These are phyloP conservation scores for Kwoniella newhampshirensis DNA, from an alignment of 768 basidiomycete species.

Conservation along the genomic window DNA sequence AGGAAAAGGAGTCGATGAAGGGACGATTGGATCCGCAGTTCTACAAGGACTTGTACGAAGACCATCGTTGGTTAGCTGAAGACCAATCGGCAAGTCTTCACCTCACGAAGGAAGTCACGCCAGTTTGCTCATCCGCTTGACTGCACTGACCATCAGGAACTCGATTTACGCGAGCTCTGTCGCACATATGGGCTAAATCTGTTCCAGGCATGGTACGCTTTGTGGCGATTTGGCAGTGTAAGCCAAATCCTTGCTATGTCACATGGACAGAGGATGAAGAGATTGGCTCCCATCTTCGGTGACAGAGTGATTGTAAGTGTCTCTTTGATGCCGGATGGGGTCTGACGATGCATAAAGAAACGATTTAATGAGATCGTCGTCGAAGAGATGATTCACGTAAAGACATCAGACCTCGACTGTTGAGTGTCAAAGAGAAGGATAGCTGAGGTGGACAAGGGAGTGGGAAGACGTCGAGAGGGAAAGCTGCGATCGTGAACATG, in stretches of 20 bases:
- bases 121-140: not conserved
- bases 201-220: constrained; percentile 18
- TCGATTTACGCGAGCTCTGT: constrained; percentile 1
- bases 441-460: too few relatives aligned
- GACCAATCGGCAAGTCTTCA: constrained; percentile 2
- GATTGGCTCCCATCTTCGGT: constrained; percentile 17
- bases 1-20: not conserved
- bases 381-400: too few relatives aligned
- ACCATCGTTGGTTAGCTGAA: constrained; percentile 4
- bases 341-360: too few relatives aligned
- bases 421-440: too few relatives aligned
- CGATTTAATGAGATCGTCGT: too few relatives aligned
- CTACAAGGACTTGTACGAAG: constrained; percentile 1
- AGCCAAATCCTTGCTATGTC: not conserved
- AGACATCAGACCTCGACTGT: too few relatives aligned
- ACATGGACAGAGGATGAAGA: constrained; percentile 6
- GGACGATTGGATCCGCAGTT: not conserved
- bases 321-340: not conserved
- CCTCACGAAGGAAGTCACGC: not conserved
- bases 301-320: constrained; percentile 2
- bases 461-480: too few relatives aligned
- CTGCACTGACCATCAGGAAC: not conserved
- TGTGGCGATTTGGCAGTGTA: not conserved
- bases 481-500: too few relatives aligned
- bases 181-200: constrained; percentile 15